Base-by-base conservation (phyloP, 495 filamentous ascomycete species). In the Penicillium paradoxum region DNA sequence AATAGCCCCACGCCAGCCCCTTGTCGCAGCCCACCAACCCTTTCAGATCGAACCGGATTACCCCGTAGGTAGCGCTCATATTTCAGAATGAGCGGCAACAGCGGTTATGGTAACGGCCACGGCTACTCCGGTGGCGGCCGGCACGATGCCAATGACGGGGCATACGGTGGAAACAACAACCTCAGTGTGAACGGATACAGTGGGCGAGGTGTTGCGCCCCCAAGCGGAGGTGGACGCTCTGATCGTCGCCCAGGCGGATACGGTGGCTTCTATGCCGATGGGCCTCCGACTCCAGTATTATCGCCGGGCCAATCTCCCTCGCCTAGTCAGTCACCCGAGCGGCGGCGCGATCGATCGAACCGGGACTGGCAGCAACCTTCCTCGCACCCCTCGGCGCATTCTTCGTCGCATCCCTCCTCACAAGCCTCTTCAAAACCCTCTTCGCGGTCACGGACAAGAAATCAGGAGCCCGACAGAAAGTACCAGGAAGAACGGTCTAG, bases 231-330 rank as follows among this genome's bases (percentile, higher is more conserved):
- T 45, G 59, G 58, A 38, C 62, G 59, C 51, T 51, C 57, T 46
- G 67, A 69, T 15, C 67, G 58, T 49, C 70, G 74, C 25, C 69
- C 72, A 2, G 74, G 74, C 41, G 74, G 74, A 13, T 77, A 77
- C 38, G 74, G 74, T 30, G 74, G 74, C 7, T 77, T 77, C 30
- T 70, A 71, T 29, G 45, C 59, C 2, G 74, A 77, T 43, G 32
- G 68, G 7, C 51, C 67, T 38, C 68, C 64, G 45, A 71, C 62
- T 14, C 57, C 65, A 15, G 56, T 63, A 9, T 32, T 68, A 34
- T 55, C 65, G 3, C 55, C 65, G 17, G 51, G 49, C 2, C 65
- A 51, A 17, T 57, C 60, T 14, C 54, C 57, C 6, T 41, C 46
- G 17, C 41, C 18, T 5, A 45, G 39, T 18, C 56, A 62, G n/a